These are phyloP conservation scores for Venturia carpophila DNA, from an alignment of 2,329 filamentous ascomycete genomes.

Conservation along the genomic window DNA sequence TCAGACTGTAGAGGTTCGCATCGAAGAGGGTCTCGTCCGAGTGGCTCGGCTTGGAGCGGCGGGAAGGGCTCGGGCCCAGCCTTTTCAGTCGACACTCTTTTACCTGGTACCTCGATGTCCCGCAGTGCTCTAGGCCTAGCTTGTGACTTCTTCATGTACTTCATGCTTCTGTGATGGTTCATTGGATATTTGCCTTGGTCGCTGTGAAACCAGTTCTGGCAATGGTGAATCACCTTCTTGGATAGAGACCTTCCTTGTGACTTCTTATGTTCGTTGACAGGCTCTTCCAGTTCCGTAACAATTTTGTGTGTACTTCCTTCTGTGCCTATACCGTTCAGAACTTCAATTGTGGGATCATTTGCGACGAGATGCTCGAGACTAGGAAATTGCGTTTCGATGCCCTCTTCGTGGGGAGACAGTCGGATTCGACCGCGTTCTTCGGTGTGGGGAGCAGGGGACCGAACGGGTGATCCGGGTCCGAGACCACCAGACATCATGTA, in stretches of 20 bases:
- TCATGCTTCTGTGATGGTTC: neutral
- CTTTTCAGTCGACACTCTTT: neutral
- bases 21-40: neutral
- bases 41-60: neutral
- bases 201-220: neutral
- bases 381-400: neutral
- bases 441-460: neutral
- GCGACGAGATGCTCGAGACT: neutral
- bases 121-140: neutral
- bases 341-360: neutral
- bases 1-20: neutral
- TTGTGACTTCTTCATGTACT: neutral
- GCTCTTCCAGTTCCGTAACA: neutral
- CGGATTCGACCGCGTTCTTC: neutral
- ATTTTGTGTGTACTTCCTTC: neutral
- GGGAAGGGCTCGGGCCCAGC: neutral
- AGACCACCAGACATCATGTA: slow-evolving; percentile 6
- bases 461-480: neutral
- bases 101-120: neutral
- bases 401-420: neutral
- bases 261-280: neutral
- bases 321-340: neutral
- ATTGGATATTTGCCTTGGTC: slow-evolving; percentile 1
- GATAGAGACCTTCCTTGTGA: neutral
- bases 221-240: neutral